phyloP scores from a whole-genome alignment of 164 flowering plant genomes.

The Houttuynia cordata region DNA sequence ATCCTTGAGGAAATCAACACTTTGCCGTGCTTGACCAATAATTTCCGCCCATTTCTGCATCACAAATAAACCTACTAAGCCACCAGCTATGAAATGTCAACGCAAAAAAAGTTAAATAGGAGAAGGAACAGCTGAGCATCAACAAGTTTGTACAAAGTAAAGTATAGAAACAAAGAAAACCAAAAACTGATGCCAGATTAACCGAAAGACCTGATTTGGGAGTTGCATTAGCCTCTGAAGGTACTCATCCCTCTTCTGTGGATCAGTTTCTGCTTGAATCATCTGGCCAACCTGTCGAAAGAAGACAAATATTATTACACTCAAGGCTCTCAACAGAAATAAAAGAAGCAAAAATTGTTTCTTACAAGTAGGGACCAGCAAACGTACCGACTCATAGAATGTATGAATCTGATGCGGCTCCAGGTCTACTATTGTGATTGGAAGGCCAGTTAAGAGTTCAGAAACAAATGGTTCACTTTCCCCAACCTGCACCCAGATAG shows the following conservation, averaged over 20 bases:
- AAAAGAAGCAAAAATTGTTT: background rate
- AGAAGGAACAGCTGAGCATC: background rate
- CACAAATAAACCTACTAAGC: constrained; percentile 1
- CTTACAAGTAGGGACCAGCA: background rate
- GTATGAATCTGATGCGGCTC: constrained; percentile 97
- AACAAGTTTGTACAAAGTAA: background rate
- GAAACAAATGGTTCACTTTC: constrained; percentile 97
- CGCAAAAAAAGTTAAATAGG: background rate
- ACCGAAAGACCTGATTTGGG: constrained; percentile 60
- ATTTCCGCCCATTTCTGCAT: constrained; percentile 95
- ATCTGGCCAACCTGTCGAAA: constrained; percentile 71
- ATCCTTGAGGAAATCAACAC: constrained; percentile 81
- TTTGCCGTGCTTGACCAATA: constrained; percentile 88
- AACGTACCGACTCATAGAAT: constrained; percentile 94
- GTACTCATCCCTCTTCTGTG: constrained; percentile 86
- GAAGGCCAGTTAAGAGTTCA: constrained; percentile 81
- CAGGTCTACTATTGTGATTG: constrained; percentile 73
- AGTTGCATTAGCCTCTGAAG: constrained; percentile 86
- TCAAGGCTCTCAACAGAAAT: background rate
- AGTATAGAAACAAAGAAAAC: too few species aligned
- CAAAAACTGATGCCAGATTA: background rate
- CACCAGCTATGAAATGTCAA: background rate
- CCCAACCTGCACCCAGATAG: constrained; percentile 50
- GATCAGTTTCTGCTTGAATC: constrained; percentile 98
- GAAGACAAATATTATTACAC: background rate